phyloP scores from a whole-genome alignment of 352 stramenopile genomes.

The Pythium aristosporum region DNA sequence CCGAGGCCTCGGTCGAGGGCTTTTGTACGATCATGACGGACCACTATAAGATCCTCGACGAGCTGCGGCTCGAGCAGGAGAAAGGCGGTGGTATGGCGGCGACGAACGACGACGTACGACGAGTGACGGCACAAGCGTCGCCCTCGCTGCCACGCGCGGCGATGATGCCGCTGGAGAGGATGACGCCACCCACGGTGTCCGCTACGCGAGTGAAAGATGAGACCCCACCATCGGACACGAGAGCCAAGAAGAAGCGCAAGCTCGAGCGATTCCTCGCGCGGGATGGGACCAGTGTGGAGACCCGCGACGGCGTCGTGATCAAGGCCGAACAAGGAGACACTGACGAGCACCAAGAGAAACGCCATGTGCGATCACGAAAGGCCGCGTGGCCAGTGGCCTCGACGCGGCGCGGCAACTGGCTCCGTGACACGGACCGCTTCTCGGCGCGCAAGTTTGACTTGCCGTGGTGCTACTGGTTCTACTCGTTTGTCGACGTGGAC shows the following conservation, averaged over 20 bases:
- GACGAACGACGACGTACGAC: constrained; percentile 1
- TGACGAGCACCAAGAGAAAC: neutral
- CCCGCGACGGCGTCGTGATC: neutral
- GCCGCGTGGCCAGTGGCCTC: constrained; percentile 12
- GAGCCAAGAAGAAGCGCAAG: constrained; percentile 44
- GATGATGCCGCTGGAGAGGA: neutral
- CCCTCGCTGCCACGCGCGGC: neutral
- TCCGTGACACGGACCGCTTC: constrained; percentile 1
- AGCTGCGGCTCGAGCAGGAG: constrained; percentile 8
- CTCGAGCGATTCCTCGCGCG: constrained; percentile 42
- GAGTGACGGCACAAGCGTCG: neutral
- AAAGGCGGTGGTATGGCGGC: neutral
- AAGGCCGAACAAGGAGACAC: neutral
- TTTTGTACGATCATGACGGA: constrained; percentile 72
- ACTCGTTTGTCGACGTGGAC: constrained; percentile 56
- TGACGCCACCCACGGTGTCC: neutral
- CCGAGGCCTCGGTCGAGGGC: constrained; percentile 64
- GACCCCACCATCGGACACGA: constrained; percentile 9
- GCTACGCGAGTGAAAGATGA: constrained; percentile 6
- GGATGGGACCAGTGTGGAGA: constrained; percentile 5
- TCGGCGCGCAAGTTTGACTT: constrained; percentile 38
- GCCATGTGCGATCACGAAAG: constrained; percentile 1
- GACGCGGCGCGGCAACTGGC: neutral
- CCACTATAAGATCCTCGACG: constrained; percentile 55
- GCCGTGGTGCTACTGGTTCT: constrained; percentile 75